A percentile compares a stretch with the other conserved stretches of the same genome.
Conservation (phyloP, 352 stramenopile species). For the Phytophthora fragariaefolia region DNA sequence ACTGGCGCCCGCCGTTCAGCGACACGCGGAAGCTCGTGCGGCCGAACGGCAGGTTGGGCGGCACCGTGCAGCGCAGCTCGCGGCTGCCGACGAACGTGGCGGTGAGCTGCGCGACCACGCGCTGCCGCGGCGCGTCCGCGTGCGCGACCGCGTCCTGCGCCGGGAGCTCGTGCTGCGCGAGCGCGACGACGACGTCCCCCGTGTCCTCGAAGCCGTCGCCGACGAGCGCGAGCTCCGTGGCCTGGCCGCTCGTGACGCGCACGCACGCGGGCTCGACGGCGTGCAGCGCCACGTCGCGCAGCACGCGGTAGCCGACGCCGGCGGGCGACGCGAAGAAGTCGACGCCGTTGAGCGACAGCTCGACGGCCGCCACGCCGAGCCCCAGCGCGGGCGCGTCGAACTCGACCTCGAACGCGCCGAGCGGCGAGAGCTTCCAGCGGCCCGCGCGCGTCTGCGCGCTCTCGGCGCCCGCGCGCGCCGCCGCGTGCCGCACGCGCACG, state of each 20-base stretch:
- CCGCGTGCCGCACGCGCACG: slow-evolving; percentile 59
- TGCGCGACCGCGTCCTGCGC: too few relatives aligned
- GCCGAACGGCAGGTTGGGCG: slow-evolving; percentile 72
- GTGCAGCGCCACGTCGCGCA: slow-evolving; percentile 52
- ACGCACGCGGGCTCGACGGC: slow-evolving; percentile 63
- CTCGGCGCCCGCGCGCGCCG: slow-evolving; percentile 52
- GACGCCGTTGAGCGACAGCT: slow-evolving; percentile 59
- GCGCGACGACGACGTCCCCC: slow-evolving; percentile 60
- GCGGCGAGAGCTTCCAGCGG: slow-evolving; percentile 57
- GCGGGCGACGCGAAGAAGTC: slow-evolving; percentile 55
- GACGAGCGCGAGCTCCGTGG: slow-evolving; percentile 59
- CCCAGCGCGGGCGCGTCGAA: slow-evolving; percentile 64
- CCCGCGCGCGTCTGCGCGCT: slow-evolving; percentile 62
- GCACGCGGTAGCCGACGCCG: slow-evolving; percentile 54
- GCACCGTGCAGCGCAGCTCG: slow-evolving; percentile 67
- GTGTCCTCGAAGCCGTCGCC: slow-evolving; percentile 71
- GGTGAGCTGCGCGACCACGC: slow-evolving; percentile 57
- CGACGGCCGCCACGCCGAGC: slow-evolving; percentile 54
- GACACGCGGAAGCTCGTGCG: slow-evolving; percentile 63
- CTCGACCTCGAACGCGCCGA: slow-evolving; percentile 67
- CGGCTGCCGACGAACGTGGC: slow-evolving; percentile 53
- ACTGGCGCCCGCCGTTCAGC: slow-evolving; percentile 72
- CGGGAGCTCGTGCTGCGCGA: slow-evolving; percentile 51
- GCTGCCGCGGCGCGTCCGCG: too few relatives aligned
- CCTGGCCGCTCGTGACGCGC: slow-evolving; percentile 60